phyloP scores from a whole-genome alignment of 2,329 filamentous ascomycete genomes.

The Venturia asperata region DNA sequence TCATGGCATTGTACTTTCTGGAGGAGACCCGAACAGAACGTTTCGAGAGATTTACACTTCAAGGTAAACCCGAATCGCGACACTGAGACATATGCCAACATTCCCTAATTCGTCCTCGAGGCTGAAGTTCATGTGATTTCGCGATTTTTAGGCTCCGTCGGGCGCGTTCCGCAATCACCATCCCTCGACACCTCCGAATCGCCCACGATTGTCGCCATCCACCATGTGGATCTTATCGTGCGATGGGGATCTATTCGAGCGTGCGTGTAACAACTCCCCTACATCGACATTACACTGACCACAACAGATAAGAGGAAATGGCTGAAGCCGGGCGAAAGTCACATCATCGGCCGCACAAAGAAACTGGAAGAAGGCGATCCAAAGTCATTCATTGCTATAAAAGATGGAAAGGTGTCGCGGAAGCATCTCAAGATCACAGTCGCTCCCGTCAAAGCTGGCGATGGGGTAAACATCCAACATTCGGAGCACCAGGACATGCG shows the following conservation, averaged over 20 bases:
- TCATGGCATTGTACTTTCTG: not conserved
- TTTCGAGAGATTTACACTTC: not conserved
- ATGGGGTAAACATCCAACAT: constrained; percentile 49
- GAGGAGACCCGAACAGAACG: not conserved
- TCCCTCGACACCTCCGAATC: not conserved
- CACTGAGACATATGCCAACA: not conserved
- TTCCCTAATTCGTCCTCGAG: not conserved
- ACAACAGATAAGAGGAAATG: constrained; percentile 16
- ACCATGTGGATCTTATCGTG: constrained; percentile 18
- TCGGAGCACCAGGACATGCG: not conserved
- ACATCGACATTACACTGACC: not conserved
- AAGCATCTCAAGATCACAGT: constrained; percentile 79
- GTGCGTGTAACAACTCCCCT: not conserved
- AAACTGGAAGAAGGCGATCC: not conserved
- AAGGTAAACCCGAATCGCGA: not conserved
- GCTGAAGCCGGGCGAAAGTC: constrained; percentile 14
- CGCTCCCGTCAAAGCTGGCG: constrained; percentile 54
- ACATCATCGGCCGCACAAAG: constrained; percentile 15
- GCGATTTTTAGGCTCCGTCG: not conserved
- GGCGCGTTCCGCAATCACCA: not conserved
- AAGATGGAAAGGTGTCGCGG: constrained; percentile 78
- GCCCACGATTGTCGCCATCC: not conserved
- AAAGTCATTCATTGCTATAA: constrained; percentile 27
- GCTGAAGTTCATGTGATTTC: constrained; percentile 5
- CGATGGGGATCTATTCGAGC: constrained; percentile 11